Percentiles rank a stretch among this genome's conserved stretches.
Evolutionary conservation across 139 green algal genomes (phyloP).

Genomic region (Dunaliella sp.): DNA sequence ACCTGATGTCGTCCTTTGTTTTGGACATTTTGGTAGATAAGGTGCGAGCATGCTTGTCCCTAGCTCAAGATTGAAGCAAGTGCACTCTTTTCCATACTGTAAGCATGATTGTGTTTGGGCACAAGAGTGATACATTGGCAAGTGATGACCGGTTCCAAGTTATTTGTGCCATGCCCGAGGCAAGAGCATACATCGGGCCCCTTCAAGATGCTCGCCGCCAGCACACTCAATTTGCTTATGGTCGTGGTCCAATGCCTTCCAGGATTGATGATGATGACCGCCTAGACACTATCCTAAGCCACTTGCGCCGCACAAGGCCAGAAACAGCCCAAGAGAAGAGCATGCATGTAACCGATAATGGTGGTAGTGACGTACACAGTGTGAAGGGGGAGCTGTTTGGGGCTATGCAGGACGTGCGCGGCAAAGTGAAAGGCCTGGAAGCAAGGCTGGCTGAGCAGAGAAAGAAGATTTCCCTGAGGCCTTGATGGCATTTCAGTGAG

Average conservation of each 20-base stretch:
- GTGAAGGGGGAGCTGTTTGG: constrained; percentile 27
- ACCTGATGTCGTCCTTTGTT: no score
- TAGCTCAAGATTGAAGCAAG: no score
- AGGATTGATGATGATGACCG: constrained; percentile 61
- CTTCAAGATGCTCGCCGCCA: neutral
- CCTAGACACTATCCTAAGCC: constrained; percentile 55
- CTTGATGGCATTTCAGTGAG: no score
- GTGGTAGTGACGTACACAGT: neutral
- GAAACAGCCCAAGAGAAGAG: neutral
- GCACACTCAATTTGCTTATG: no score
- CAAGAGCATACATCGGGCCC: neutral
- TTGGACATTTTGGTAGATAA: no score
- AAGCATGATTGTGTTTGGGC: neutral
- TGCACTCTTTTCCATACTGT: no score
- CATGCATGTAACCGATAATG: neutral
- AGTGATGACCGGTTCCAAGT: neutral
- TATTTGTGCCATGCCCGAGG: neutral
- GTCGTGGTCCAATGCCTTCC: neutral
- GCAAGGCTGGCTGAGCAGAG: constrained; percentile 7
- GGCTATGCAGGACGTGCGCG: constrained; percentile 26
- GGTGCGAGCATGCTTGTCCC: no score
- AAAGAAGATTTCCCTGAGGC: neutral
- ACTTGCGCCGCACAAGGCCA: constrained; percentile 43
- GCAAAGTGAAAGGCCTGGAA: constrained; percentile 20
- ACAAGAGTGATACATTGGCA: neutral